These are phyloP conservation scores for Daldinia sp. DNA, from an alignment of 2,329 filamentous ascomycete genomes.

Conservation along the genomic window DNA sequence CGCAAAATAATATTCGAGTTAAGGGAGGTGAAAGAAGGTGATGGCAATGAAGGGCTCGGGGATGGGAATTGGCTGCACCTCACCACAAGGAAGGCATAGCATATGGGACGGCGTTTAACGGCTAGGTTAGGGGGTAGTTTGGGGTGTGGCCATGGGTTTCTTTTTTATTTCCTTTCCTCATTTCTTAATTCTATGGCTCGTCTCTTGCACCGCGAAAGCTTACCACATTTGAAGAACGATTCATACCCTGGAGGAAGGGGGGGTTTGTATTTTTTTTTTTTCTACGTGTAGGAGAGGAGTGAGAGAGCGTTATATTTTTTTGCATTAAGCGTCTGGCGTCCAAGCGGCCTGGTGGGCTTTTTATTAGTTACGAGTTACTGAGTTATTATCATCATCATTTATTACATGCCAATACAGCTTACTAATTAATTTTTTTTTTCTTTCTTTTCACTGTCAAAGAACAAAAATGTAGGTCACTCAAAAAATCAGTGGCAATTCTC, in stretches of 20 bases:
- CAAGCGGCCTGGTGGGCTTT: conserved; percentile 25
- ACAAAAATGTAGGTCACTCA: not conserved
- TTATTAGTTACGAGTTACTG: conserved; percentile 29
- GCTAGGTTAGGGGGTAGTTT: not conserved
- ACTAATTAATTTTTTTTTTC: not conserved
- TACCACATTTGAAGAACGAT: conserved; percentile 13
- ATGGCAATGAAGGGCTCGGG: not conserved
- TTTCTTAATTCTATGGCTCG: conserved; percentile 7
- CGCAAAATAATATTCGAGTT: not conserved
- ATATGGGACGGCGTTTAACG: conserved; percentile 33
- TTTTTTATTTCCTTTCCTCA: conserved; percentile 13
- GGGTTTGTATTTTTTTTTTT: conserved; percentile 31
- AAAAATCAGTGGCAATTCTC: not conserved
- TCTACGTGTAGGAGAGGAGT: conserved; percentile 15
- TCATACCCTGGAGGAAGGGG: conserved; percentile 28
- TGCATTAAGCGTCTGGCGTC: conserved; percentile 49
- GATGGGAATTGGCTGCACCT: conserved; percentile 14
- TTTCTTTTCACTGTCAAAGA: not conserved
- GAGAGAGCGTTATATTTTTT: conserved; percentile 17
- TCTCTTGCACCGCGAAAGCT: conserved; percentile 12
- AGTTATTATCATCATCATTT: conserved; percentile 7
- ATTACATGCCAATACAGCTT: conserved; percentile 18
- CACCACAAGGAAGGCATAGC: conserved; percentile 16
- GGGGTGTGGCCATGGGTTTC: not conserved
- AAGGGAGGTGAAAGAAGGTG: conserved; percentile 7